phyloP scores from a whole-genome alignment of 2,329 filamentous ascomycete genomes.

The Chaetomiaceae sp. region DNA sequence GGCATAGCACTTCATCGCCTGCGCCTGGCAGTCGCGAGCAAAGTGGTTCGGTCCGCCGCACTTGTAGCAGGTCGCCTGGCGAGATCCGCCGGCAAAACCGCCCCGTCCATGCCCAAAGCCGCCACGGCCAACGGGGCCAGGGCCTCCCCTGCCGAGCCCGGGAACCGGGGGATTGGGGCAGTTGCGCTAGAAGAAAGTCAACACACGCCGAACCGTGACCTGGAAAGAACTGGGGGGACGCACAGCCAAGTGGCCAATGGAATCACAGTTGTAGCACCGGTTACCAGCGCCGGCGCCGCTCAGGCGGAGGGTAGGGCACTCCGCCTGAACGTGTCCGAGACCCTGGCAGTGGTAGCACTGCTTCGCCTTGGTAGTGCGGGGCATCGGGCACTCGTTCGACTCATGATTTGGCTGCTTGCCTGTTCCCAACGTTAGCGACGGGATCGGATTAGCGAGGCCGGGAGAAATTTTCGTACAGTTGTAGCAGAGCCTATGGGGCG shows the following conservation, averaged over 20 bases:
- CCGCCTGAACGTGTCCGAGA: conserved; percentile 94
- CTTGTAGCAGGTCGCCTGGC: conserved; percentile 69
- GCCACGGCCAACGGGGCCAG: conserved; percentile 64
- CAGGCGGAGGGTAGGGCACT: conserved; percentile 93
- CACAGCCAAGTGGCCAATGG: conserved; percentile 87
- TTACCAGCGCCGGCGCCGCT: conserved; percentile 77
- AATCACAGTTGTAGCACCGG: conserved; percentile 95
- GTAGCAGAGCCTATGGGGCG: conserved; percentile 97
- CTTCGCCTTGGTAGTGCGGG: conserved; percentile 96
- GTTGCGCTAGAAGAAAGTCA: conserved; percentile 54
- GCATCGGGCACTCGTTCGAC: conserved; percentile 94
- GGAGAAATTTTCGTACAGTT: conserved; percentile 68
- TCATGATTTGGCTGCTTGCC: conserved; percentile 89
- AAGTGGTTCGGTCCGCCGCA: conserved; percentile 93
- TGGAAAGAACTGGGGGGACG: conserved; percentile 33
- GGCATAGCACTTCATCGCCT: conserved; percentile 98
- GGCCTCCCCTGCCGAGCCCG: conserved; percentile 61
- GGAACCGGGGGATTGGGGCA: conserved; percentile 71
- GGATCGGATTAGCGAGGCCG: background rate
- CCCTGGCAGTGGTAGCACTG: conserved; percentile 99
- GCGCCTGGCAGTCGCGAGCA: conserved; percentile 94
- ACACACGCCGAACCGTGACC: background rate
- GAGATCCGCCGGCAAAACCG: conserved; percentile 64
- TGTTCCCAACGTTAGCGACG: conserved; percentile 33
- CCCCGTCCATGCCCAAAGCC: conserved; percentile 65